These are phyloP conservation scores for Strobilomyces dryophilus DNA, from an alignment of 768 basidiomycete species.

Conservation along the genomic window DNA sequence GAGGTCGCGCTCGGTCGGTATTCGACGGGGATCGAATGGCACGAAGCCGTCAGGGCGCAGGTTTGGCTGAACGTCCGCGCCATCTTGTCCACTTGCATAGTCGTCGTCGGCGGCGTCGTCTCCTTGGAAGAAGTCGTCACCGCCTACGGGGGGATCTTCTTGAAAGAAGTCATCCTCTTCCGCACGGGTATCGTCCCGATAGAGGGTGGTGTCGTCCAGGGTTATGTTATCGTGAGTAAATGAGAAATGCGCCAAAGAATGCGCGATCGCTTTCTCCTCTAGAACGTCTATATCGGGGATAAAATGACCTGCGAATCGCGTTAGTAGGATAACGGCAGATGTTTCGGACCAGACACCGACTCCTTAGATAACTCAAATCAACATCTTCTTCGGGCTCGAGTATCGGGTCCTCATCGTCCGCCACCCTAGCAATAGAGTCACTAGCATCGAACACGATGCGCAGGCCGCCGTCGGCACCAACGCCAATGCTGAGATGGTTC, in stretches of 20 bases:
- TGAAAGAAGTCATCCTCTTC: constrained; percentile 53
- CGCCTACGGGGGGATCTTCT: constrained; percentile 52
- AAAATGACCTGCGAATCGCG: constrained; percentile 51
- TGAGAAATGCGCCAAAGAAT: constrained; percentile 75
- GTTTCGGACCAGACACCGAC: constrained; percentile 36
- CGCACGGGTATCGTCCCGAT: constrained; percentile 48
- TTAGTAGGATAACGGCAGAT: constrained; percentile 2
- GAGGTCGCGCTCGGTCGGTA: constrained; percentile 72
- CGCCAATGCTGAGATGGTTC: constrained; percentile 85
- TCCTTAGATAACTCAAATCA: constrained; percentile 58
- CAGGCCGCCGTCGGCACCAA: constrained; percentile 76
- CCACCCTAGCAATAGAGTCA: constrained; percentile 77
- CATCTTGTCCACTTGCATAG: constrained; percentile 34
- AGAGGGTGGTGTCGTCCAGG: constrained; percentile 60
- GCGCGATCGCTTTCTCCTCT: constrained; percentile 70
- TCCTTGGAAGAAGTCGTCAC: constrained; percentile 69
- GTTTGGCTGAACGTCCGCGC: constrained; percentile 37
- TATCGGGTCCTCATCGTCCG: constrained; percentile 61
- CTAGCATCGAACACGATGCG: constrained; percentile 96
- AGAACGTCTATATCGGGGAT: constrained; percentile 64
- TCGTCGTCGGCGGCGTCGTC: constrained; percentile 53
- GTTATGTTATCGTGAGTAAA: constrained; percentile 65
- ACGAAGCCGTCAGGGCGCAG: constrained; percentile 48
- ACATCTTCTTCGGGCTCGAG: constrained; percentile 69
- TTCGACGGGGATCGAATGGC: constrained; percentile 83